A percentile compares a stretch with the other conserved stretches of the same genome.
Evolutionary conservation across 129 eudicot genomes (phyloP).

Genomic region (Flaveria linearis): DNA sequence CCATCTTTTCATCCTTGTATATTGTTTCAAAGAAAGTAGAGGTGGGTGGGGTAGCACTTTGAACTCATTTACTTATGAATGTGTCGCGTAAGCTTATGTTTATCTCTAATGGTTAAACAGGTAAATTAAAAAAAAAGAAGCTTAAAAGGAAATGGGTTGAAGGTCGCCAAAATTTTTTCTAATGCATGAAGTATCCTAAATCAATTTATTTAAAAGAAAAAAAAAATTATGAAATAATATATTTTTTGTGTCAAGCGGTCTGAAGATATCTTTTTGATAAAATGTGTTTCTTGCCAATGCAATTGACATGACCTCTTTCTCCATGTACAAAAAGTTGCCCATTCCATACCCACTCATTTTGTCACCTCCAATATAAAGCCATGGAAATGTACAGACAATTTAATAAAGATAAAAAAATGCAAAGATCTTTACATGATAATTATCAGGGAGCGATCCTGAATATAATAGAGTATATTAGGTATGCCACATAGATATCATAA

Average conservation of each 20-base stretch:
- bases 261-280: not conserved
- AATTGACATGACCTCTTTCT: not conserved
- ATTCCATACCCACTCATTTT: not conserved
- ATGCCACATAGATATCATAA: not conserved
- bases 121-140: not conserved
- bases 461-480: not conserved
- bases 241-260: not conserved
- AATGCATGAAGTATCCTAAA: not conserved
- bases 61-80: not conserved
- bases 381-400: not conserved
- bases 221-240: not conserved
- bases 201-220: not conserved
- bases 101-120: not conserved
- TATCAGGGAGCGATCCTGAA: not conserved
- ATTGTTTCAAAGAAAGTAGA: not conserved
- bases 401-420: not conserved
- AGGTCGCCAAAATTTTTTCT: not conserved
- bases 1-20: conserved; percentile 11
- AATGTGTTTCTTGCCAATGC: not conserved
- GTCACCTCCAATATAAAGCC: not conserved
- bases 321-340: not conserved
- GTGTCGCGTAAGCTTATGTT: not conserved
- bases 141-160: not conserved
- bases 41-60: not conserved
- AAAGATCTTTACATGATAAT: conserved; percentile 12